Base-by-base conservation (phyloP, 768 basidiomycete genomes). In the Leucocoprinus birnbaumii region DNA sequence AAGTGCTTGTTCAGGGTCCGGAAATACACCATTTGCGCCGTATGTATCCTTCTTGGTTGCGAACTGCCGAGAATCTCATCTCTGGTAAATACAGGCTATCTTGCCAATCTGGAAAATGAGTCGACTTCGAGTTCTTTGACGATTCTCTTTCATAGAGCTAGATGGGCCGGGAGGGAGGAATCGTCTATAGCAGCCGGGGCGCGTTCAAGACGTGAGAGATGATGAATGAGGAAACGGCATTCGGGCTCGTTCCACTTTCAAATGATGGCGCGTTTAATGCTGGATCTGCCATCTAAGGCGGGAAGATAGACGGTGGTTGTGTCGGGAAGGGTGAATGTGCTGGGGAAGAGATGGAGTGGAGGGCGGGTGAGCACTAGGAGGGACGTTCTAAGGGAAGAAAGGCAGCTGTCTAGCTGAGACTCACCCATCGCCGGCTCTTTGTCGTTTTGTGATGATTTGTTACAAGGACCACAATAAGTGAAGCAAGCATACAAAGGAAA, bases 341-440 rank as follows among this genome's bases (percentile, higher is more conserved):
- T 77, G 3, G 93, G 87, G 90, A 85, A 10, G 85, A 77, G 42
- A 91, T 75, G 46, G 89, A 80, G 61, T 75, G 74, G 60, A 79
- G 83, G 53, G 71, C 67, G 25, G 71, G 72, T 19, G 79, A 79
- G 70, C 74, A 92, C 94, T 94, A 98, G 1, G 91, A 89, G 0
- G 94, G 92, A 3, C 94, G 85, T 64, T 98, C 94, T 16, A 82
- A 82, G 0, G 94, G 94, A 14, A 97, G 80, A 7, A 98, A 80
- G 0, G 94, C 93, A 2, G 91, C 89, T 1, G 94, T 96, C 91
- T 91, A 98, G 70, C 97, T 94, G 42, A 98, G 80, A 11, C 90
- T 94, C 83, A 98, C 84, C 94, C 94, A 98, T 94, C 94, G 96
- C 5, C 94, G 80, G n/a, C n/a, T n/a, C n/a, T n/a, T n/a, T n/a